Evolutionary conservation across 148 eudicot species (phyloP).

Genomic region (Fagopyrum tataricum): DNA sequence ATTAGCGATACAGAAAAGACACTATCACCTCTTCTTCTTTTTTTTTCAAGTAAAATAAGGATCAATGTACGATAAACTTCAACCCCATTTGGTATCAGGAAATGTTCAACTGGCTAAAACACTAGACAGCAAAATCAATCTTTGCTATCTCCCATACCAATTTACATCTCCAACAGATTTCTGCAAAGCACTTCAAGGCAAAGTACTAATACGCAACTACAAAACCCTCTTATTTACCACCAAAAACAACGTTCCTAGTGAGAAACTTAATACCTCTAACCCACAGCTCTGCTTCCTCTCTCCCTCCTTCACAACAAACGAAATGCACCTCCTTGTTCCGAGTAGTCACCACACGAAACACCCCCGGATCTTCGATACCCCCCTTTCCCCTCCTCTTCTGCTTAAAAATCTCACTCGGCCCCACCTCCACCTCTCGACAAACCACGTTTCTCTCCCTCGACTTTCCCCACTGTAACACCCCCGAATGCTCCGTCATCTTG

Average conservation of each 20-base stretch:
- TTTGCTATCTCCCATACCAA: background rate
- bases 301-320: slow-evolving; percentile 51
- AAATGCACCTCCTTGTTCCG: slow-evolving; percentile 69
- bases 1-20: too few species aligned
- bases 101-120: background rate
- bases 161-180: background rate
- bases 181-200: background rate
- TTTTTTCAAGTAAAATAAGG: background rate
- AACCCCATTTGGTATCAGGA: background rate
- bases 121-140: too few species aligned
- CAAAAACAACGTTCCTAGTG: slow-evolving; percentile 33
- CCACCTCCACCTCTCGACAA: slow-evolving; percentile 56
- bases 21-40: too few species aligned
- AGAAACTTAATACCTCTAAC: slow-evolving; percentile 77
- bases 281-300: slow-evolving; percentile 69
- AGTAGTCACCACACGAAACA: slow-evolving; percentile 63
- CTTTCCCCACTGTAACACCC: slow-evolving; percentile 69
- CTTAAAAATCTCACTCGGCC: slow-evolving; percentile 49
- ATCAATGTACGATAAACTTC: background rate
- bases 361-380: slow-evolving; percentile 44
- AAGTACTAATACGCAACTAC: background rate
- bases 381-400: slow-evolving; percentile 50
- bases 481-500: slow-evolving; percentile 33
- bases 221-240: background rate
- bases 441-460: slow-evolving; percentile 59